A percentile compares a stretch with the other conserved stretches of the same genome.
Conservation (phyloP, 495 filamentous ascomycete species). For the Peziza echinospora region DNA sequence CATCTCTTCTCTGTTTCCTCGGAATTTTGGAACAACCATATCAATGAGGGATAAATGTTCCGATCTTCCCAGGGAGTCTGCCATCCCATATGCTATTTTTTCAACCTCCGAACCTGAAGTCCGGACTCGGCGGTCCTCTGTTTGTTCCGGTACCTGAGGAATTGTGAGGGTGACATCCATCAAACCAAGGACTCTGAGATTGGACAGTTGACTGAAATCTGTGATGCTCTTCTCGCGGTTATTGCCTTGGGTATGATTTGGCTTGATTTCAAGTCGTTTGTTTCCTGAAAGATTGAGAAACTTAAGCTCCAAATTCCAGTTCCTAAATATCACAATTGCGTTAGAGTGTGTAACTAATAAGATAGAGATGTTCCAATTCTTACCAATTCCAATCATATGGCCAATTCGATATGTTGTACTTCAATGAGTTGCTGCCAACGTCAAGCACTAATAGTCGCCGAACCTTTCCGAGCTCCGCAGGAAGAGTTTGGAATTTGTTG, state of each 20-base stretch:
- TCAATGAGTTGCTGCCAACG: slow-evolving; percentile 86
- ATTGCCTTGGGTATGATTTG: slow-evolving; percentile 34
- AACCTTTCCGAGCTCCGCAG: slow-evolving; percentile 85
- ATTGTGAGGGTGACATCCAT: slow-evolving; percentile 97
- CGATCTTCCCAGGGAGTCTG: slow-evolving; percentile 77
- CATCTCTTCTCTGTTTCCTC: slow-evolving; percentile 75
- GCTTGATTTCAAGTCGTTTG: slow-evolving; percentile 91
- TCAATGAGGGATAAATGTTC: slow-evolving; percentile 96
- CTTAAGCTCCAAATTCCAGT: slow-evolving; percentile 81
- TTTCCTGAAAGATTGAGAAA: slow-evolving; percentile 96
- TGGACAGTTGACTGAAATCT: slow-evolving; percentile 69
- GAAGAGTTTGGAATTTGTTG: slow-evolving; percentile 92
- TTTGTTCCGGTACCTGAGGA: slow-evolving; percentile 80
- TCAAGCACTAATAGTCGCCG: slow-evolving; percentile 77
- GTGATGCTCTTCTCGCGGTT: slow-evolving; percentile 54
- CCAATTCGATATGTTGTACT: slow-evolving; percentile 98
- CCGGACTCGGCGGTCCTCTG: slow-evolving; percentile 80
- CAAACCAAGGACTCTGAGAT: slow-evolving; percentile 71
- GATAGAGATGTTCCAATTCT: slow-evolving; percentile 3
- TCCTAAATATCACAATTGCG: slow-evolving; percentile 25
- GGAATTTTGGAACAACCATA: slow-evolving; percentile 81
- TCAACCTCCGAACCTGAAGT: slow-evolving; percentile 78
- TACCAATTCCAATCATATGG: slow-evolving; percentile 99
- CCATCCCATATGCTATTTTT: slow-evolving; percentile 83
- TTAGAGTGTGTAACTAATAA: no score